These are phyloP conservation scores for Excoecaria cochinchinensis DNA, from an alignment of 345 rosid species.

Conservation along the genomic window DNA sequence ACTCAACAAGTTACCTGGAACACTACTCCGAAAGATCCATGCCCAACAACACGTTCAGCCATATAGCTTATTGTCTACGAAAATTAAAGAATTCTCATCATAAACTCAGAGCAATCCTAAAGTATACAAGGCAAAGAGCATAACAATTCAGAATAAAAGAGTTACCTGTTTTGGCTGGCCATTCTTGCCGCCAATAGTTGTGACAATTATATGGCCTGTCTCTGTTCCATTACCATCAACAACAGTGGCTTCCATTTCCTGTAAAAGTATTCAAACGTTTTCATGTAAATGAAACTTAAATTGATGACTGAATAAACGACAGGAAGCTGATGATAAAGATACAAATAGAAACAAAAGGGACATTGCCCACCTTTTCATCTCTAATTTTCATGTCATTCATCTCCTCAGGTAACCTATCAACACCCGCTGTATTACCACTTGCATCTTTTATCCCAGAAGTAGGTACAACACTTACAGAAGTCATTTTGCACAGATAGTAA, in stretches of 20 bases:
- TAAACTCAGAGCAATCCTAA: slow-evolving; percentile 6
- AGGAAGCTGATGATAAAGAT: not conserved
- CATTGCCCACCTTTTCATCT: slow-evolving; percentile 65
- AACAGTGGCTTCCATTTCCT: slow-evolving; percentile 89
- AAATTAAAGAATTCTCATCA: slow-evolving; percentile 4
- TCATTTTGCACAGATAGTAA: slow-evolving; percentile 40
- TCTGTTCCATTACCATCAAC: slow-evolving; percentile 89
- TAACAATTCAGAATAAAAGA: not conserved
- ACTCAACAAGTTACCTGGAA: slow-evolving; percentile 61
- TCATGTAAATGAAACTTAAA: not conserved
- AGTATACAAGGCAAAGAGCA: not conserved
- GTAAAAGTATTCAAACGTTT: slow-evolving; percentile 11
- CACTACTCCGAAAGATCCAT: slow-evolving; percentile 94
- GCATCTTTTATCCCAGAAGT: slow-evolving; percentile 56
- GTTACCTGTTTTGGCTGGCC: slow-evolving; percentile 78
- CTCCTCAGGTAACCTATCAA: slow-evolving; percentile 80
- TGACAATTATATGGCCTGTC: slow-evolving; percentile 77
- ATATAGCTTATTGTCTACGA: slow-evolving; percentile 83
- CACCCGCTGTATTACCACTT: slow-evolving; percentile 47
- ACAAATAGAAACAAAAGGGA: not conserved
- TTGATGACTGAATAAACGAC: not conserved
- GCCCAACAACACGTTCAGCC: slow-evolving; percentile 98
- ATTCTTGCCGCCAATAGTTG: slow-evolving; percentile 79
- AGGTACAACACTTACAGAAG: slow-evolving; percentile 57
- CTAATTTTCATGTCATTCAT: slow-evolving; percentile 90